A percentile compares a stretch with the other conserved stretches of the same genome.
phyloP scores from a whole-genome alignment of 129 eudicot species.

The Arctium minus region DNA sequence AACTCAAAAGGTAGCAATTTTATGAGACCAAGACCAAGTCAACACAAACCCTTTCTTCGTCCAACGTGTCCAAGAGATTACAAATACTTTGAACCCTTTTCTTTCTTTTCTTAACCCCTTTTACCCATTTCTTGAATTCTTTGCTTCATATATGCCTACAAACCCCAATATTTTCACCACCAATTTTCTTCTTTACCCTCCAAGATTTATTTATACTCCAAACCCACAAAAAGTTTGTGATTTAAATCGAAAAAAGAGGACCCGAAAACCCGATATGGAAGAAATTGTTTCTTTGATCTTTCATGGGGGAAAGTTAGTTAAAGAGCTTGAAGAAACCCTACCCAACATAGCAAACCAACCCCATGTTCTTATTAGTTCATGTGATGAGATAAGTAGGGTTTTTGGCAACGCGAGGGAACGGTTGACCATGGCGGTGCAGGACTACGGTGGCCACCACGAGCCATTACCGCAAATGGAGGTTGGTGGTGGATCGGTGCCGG shows the following conservation, averaged over 20 bases:
- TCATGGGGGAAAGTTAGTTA: slow-evolving; percentile 57
- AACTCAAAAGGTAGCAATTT: slow-evolving; percentile 6
- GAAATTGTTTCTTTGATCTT: slow-evolving; percentile 41
- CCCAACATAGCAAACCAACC: slow-evolving; percentile 54
- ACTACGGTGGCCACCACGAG: slow-evolving; percentile 22
- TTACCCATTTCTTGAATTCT: slow-evolving; percentile 27
- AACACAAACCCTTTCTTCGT: slow-evolving; percentile 8
- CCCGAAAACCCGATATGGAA: slow-evolving; percentile 35
- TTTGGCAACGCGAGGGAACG: slow-evolving; percentile 46
- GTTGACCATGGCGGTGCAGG: slow-evolving; percentile 29
- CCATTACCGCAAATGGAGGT: slow-evolving; percentile 21
- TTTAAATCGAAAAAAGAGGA: not conserved
- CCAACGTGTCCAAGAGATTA: slow-evolving; percentile 40
- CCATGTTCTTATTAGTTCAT: slow-evolving; percentile 28
- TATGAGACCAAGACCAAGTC: slow-evolving; percentile 52
- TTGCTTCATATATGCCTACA: slow-evolving; percentile 20
- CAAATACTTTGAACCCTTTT: slow-evolving; percentile 59
- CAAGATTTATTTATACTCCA: not conserved
- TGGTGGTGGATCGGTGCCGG: slow-evolving; percentile 33
- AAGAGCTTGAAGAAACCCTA: slow-evolving; percentile 52
- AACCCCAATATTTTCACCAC: slow-evolving; percentile 1
- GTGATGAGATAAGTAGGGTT: slow-evolving; percentile 53
- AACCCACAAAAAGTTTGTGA: not conserved
- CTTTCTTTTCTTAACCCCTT: slow-evolving; percentile 37
- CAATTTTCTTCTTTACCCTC: not conserved